A percentile compares a stretch with the other conserved stretches of the same genome.
phyloP scores from a whole-genome alignment of 345 rosid species.

The Citrus sp. region DNA sequence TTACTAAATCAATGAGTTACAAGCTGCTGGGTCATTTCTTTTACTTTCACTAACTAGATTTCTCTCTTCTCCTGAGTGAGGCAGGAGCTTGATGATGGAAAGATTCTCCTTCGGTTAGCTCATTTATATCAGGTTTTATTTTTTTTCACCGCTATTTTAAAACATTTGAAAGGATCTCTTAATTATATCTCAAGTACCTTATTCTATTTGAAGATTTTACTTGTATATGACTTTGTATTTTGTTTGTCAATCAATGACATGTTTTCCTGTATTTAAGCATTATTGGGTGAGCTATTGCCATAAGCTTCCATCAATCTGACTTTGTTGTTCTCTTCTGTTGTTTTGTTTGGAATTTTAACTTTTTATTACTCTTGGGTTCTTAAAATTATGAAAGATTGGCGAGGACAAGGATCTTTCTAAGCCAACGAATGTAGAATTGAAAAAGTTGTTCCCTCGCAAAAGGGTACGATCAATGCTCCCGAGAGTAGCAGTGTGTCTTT shows the following conservation, averaged over 20 bases:
- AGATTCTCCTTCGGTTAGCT: constrained; percentile 77
- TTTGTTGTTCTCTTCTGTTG: background rate
- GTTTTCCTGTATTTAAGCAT: background rate
- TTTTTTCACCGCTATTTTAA: constrained; percentile 1
- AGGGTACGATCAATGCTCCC: constrained; percentile 30
- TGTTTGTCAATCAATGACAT: background rate
- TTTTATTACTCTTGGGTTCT: background rate
- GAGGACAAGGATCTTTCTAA: constrained; percentile 55
- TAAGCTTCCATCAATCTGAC: background rate
- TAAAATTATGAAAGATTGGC: constrained; percentile 31
- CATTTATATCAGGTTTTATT: constrained; percentile 79
- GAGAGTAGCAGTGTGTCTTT: background rate
- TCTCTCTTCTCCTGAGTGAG: background rate
- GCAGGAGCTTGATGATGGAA: constrained; percentile 82
- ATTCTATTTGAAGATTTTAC: background rate
- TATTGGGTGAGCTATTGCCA: background rate
- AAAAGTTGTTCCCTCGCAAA: constrained; percentile 42
- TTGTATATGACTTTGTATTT: background rate
- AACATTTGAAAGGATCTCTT: background rate
- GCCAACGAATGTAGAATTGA: constrained; percentile 43
- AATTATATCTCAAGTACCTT: background rate
- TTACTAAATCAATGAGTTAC: background rate
- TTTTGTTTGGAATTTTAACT: background rate
- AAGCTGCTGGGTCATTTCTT: constrained; percentile 4
- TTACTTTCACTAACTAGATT: constrained; percentile 7